Conservation (phyloP, 768 basidiomycete genomes). For the Trametes punicea region DNA sequence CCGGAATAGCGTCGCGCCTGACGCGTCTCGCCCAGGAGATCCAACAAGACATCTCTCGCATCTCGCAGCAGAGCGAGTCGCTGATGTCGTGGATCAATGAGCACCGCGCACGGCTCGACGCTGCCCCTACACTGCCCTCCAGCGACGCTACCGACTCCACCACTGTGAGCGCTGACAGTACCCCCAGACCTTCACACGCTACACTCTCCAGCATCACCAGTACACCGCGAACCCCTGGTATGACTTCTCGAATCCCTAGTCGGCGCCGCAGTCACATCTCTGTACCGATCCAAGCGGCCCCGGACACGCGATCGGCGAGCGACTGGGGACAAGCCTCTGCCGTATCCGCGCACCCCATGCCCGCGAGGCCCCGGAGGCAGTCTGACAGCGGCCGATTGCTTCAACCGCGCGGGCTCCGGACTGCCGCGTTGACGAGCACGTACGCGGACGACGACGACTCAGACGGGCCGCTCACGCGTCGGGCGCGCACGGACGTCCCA, state of each 20-base stretch:
- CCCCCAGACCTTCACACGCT: not conserved
- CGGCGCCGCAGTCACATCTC: too few relatives aligned
- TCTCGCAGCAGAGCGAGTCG: conserved; percentile 13
- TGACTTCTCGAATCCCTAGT: too few relatives aligned
- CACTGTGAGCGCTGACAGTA: not conserved
- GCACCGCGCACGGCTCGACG: conserved; percentile 7
- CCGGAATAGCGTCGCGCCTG: conserved; percentile 7
- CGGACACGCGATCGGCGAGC: not conserved
- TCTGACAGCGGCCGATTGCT: too few relatives aligned
- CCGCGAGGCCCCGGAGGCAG: too few relatives aligned
- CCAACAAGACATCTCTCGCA: conserved; percentile 15
- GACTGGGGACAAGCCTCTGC: not conserved
- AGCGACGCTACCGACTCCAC: not conserved
- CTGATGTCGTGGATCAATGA: conserved; percentile 18
- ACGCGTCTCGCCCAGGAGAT: conserved; percentile 15
- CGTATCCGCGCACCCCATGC: not conserved
- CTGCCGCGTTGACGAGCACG: too few relatives aligned
- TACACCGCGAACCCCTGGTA: too few relatives aligned
- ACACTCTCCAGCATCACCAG: not conserved
- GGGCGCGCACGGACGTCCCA: not conserved
- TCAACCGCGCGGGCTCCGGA: too few relatives aligned
- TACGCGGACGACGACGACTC: too few relatives aligned
- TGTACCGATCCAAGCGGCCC: not conserved
- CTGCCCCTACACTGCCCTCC: not conserved
- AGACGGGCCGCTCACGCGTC: not conserved